phyloP scores from a whole-genome alignment of 2,329 filamentous ascomycete species.

The Fusarium pseudoanthophilum region DNA sequence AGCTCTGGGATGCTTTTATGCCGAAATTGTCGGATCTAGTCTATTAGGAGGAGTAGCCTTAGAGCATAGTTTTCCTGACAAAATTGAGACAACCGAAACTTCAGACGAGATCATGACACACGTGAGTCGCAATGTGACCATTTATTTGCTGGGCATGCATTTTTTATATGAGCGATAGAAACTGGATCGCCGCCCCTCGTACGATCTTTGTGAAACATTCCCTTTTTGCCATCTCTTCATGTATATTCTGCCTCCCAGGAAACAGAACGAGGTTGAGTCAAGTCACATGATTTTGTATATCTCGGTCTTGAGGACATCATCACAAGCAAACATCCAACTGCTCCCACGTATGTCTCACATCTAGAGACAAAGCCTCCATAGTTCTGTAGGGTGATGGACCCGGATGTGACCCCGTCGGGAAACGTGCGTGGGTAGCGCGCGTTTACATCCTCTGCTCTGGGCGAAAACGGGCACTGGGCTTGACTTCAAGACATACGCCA shows the following conservation, averaged over 20 bases:
- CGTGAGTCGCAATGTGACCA: neutral
- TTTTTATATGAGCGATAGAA: neutral
- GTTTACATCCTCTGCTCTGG: neutral
- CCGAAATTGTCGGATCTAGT: neutral
- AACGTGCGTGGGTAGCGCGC: constrained; percentile 9
- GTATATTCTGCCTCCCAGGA: neutral
- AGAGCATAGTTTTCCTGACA: neutral
- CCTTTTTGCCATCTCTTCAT: neutral
- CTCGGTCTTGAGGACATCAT: neutral
- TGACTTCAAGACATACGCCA: neutral
- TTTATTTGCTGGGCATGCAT: neutral
- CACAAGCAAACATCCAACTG: neutral
- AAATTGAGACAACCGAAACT: neutral
- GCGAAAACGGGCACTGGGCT: neutral
- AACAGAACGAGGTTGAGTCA: neutral
- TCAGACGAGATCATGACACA: neutral
- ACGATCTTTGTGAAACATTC: neutral
- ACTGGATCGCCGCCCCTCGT: neutral
- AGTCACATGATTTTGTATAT: constrained; percentile 15
- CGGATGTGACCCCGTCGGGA: constrained; percentile 3
- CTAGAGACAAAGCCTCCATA: constrained; percentile 1
- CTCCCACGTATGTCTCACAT: constrained; percentile 15
- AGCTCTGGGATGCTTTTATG: neutral
- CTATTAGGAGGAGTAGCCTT: neutral
- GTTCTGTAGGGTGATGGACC: neutral